Conservation (phyloP, 2,329 filamentous ascomycete species). For the Chaetomium globosum region DNA sequence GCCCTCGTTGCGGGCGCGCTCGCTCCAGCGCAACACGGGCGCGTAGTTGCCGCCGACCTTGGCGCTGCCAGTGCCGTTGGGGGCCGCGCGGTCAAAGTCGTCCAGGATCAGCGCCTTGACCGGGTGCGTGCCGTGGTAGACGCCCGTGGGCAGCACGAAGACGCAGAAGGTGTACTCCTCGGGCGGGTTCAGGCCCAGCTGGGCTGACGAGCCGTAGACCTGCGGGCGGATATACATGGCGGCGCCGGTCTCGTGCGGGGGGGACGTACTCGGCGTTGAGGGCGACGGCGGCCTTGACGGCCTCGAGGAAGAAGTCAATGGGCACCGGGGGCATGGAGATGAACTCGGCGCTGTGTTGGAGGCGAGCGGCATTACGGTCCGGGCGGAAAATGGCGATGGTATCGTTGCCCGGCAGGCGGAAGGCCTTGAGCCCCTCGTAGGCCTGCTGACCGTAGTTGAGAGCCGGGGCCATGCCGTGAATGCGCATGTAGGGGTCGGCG, state of each 20-base stretch:
- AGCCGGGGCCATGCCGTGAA: constrained; percentile 93
- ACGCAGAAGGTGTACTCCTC: constrained; percentile 92
- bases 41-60: constrained; percentile 97
- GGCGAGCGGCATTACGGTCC: constrained; percentile 76
- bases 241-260: constrained; percentile 79
- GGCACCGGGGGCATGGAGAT: constrained; percentile 84
- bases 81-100: constrained; percentile 91
- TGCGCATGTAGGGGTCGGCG: constrained; percentile 77
- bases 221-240: constrained; percentile 92
- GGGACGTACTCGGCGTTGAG: constrained; percentile 91
- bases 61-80: constrained; percentile 84
- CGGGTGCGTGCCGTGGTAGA: constrained; percentile 88
- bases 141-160: constrained; percentile 87
- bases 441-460: constrained; percentile 98
- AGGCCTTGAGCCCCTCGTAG: constrained; percentile 98
- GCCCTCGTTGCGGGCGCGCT: constrained; percentile 74
- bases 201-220: constrained; percentile 82
- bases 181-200: constrained; percentile 81
- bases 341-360: constrained; percentile 82
- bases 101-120: constrained; percentile 89
- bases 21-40: constrained; percentile 84
- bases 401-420: constrained; percentile 71
- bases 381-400: constrained; percentile 86
- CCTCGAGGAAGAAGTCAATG: constrained; percentile 71
- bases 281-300: constrained; percentile 77